These are phyloP conservation scores for Exophiala mesophila DNA, from an alignment of 2,329 filamentous ascomycete species.

Conservation along the genomic window DNA sequence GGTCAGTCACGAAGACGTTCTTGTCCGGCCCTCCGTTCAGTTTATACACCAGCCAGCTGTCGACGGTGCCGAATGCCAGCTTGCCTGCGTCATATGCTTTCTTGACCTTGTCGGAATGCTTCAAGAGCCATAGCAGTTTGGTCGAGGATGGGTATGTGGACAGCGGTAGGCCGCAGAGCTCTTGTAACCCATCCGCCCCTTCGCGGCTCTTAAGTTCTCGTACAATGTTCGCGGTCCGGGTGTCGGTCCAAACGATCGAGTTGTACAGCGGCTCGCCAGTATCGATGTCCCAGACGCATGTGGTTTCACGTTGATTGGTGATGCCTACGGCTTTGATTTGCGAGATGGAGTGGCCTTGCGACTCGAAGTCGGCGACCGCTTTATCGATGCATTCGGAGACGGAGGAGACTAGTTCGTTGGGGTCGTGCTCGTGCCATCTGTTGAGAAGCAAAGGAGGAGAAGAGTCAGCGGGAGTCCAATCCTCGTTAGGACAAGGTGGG, in stretches of 20 bases:
- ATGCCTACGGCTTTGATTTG: constrained; percentile 68
- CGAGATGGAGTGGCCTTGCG: constrained; percentile 56
- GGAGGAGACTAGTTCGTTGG: constrained; percentile 61
- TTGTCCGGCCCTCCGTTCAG: constrained; percentile 56
- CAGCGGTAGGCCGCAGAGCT: constrained; percentile 66
- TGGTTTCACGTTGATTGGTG: constrained; percentile 78
- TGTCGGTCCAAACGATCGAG: constrained; percentile 77
- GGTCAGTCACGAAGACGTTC: constrained; percentile 68
- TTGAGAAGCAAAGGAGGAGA: neutral
- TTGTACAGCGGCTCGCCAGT: constrained; percentile 71
- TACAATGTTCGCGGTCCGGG: constrained; percentile 65
- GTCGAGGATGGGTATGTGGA: constrained; percentile 75
- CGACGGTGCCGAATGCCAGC: constrained; percentile 71
- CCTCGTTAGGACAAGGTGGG: too few relatives aligned
- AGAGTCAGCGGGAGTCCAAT: too few relatives aligned
- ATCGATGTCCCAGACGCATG: constrained; percentile 67
- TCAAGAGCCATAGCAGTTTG: constrained; percentile 69
- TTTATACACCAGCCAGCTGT: constrained; percentile 73
- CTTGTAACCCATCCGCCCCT: constrained; percentile 58
- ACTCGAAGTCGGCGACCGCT: constrained; percentile 59
- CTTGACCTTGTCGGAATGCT: constrained; percentile 60
- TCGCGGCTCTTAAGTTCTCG: constrained; percentile 61
- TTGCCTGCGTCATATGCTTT: constrained; percentile 64
- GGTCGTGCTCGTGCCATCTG: constrained; percentile 78
- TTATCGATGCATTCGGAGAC: constrained; percentile 68